These are phyloP conservation scores for Nitzschia palea DNA, from an alignment of 108 stramenopile species.

Conservation along the genomic window DNA sequence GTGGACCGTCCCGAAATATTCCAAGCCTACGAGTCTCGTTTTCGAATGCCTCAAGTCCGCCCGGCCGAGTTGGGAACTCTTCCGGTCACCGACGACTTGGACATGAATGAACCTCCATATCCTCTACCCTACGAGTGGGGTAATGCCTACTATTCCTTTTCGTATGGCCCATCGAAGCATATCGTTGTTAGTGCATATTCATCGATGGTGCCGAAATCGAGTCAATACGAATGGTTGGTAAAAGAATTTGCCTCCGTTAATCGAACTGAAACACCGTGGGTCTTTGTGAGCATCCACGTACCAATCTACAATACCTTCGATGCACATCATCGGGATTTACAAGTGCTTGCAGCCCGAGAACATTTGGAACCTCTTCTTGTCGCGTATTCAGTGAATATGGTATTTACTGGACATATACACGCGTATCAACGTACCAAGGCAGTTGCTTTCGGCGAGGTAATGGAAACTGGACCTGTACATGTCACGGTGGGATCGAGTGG, in stretches of 20 bases:
- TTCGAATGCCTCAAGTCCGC: constrained; percentile 68
- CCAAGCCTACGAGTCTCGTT: constrained; percentile 62
- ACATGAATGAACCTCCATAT: constrained; percentile 55
- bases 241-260: constrained; percentile 60
- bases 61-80: constrained; percentile 44
- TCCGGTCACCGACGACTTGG: constrained; percentile 19
- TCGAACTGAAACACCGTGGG: constrained; percentile 76
- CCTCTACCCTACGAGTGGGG: constrained; percentile 69
- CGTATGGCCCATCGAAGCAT: constrained; percentile 63
- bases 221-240: constrained; percentile 69
- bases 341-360: constrained; percentile 48
- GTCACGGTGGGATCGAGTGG: constrained; percentile 92
- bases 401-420: constrained; percentile 89
- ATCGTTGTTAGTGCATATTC: constrained; percentile 72
- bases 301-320: constrained; percentile 80
- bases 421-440: constrained; percentile 76
- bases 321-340: constrained; percentile 53
- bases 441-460: constrained; percentile 23
- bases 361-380: constrained; percentile 76
- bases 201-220: constrained; percentile 46
- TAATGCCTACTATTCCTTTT: constrained; percentile 76
- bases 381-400: constrained; percentile 75
- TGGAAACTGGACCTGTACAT: constrained; percentile 60
- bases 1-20: constrained; percentile 46
- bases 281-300: constrained; percentile 67